Evolutionary conservation across 73 alveolate genomes (phyloP).

Genomic region (Blepharisma japonicum): DNA sequence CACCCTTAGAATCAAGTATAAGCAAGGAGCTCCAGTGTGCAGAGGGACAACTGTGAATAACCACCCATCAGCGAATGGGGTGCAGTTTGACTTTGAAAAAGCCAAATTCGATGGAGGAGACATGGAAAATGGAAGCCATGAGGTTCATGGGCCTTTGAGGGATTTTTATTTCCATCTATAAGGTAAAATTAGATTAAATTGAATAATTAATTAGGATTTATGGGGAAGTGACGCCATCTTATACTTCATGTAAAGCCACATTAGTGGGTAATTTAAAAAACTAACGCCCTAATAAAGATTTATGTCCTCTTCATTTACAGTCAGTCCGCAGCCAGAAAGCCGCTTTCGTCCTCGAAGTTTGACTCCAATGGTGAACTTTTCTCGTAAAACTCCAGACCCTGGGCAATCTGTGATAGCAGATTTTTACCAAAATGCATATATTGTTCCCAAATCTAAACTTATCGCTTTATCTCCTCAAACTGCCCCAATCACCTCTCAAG

Average conservation of each 20-base stretch:
- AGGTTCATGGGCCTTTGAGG: constrained; percentile 12
- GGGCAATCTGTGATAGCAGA: not conserved
- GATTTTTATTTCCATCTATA: not conserved
- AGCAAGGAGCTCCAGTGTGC: constrained; percentile 25
- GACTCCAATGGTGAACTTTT: constrained; percentile 5
- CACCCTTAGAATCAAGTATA: constrained; percentile 12
- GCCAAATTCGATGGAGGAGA: constrained; percentile 16
- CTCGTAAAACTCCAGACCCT: constrained; percentile 4
- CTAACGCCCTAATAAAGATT: too few relatives aligned
- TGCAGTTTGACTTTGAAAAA: constrained; percentile 10
- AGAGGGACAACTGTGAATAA: constrained; percentile 20
- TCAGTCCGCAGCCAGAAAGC: too few relatives aligned
- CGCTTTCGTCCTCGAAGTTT: not conserved
- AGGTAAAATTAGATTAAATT: too few relatives aligned
- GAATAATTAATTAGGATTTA: too few relatives aligned
- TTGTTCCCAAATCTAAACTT: not conserved
- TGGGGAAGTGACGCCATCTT: too few relatives aligned
- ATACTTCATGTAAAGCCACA: too few relatives aligned
- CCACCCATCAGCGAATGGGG: constrained; percentile 22
- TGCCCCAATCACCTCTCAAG: not conserved
- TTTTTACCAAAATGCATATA: not conserved
- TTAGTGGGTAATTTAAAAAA: too few relatives aligned
- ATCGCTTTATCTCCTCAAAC: not conserved
- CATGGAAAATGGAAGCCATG: constrained; percentile 28
- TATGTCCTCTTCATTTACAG: too few relatives aligned